phyloP scores from a whole-genome alignment of 192 early-diverging fungal species.

The Neocallimastix lanati region DNA sequence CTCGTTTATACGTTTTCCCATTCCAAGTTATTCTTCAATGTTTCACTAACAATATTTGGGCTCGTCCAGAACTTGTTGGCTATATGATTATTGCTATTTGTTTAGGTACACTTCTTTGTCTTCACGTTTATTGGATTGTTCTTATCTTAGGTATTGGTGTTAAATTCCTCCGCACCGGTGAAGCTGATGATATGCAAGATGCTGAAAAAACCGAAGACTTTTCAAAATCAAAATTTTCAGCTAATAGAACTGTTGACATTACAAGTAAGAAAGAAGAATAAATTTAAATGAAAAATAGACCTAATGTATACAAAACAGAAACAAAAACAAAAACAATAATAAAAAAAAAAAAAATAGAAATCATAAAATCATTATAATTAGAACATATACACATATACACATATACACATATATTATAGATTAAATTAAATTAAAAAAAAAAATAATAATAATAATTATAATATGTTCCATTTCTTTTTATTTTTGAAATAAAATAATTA shows the following conservation, averaged over 20 bases:
- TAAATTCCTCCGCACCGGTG: not conserved
- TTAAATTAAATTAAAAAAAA: no score
- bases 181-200: not conserved
- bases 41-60: not conserved
- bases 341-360: no score
- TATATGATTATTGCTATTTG: not conserved
- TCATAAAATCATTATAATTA: no score
- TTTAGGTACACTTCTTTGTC: not conserved
- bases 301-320: no score
- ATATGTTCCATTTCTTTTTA: no score
- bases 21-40: not conserved
- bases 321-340: no score
- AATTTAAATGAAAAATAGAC: no score
- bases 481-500: no score
- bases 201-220: not conserved
- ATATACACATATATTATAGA: no score
- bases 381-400: no score
- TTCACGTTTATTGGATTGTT: not conserved
- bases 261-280: not conserved
- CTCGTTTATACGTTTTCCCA: not conserved
- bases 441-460: no score
- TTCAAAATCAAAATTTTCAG: not conserved
- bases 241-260: not conserved
- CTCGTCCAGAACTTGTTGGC: not conserved
- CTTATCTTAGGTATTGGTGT: not conserved